A percentile compares a stretch with the other conserved stretches of the same genome.
Evolutionary conservation across 345 rosid species (phyloP).

Genomic region (Trapa bicornis): DNA sequence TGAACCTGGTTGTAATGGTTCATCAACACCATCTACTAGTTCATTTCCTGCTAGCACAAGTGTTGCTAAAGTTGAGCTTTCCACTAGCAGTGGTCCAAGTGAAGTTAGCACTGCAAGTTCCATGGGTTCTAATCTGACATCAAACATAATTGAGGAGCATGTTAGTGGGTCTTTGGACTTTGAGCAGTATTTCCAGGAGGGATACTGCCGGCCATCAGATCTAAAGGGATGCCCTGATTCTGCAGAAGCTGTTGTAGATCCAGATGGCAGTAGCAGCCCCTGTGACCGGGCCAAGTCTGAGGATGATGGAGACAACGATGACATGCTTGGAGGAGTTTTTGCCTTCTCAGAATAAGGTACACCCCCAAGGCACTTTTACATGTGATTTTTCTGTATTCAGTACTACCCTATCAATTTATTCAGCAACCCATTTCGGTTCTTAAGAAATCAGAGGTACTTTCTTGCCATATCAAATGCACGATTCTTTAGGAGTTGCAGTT

Average conservation of each 20-base stretch:
- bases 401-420: not conserved
- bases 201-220: slow-evolving; percentile 33
- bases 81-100: slow-evolving; percentile 35
- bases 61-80: slow-evolving; percentile 26
- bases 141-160: slow-evolving; percentile 46
- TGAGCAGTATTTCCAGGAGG: slow-evolving; percentile 65
- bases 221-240: slow-evolving; percentile 19
- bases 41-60: slow-evolving; percentile 41
- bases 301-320: slow-evolving; percentile 65
- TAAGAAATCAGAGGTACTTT: not conserved
- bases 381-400: not conserved
- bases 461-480: not conserved
- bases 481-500: not conserved
- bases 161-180: slow-evolving; percentile 41
- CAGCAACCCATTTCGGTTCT: not conserved
- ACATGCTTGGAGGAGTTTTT: slow-evolving; percentile 85
- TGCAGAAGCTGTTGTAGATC: slow-evolving; percentile 26
- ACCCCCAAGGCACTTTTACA: not conserved
- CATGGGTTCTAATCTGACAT: slow-evolving; percentile 50
- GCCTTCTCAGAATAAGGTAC: slow-evolving; percentile 92
- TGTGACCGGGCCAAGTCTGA: slow-evolving; percentile 50
- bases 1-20: slow-evolving; percentile 16
- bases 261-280: slow-evolving; percentile 34
- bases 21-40: slow-evolving; percentile 19
- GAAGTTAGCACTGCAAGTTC: slow-evolving; percentile 52